Evolutionary conservation across 805 yeast species (phyloP).

Genomic region (Tetrapisispora iriomotensis): DNA sequence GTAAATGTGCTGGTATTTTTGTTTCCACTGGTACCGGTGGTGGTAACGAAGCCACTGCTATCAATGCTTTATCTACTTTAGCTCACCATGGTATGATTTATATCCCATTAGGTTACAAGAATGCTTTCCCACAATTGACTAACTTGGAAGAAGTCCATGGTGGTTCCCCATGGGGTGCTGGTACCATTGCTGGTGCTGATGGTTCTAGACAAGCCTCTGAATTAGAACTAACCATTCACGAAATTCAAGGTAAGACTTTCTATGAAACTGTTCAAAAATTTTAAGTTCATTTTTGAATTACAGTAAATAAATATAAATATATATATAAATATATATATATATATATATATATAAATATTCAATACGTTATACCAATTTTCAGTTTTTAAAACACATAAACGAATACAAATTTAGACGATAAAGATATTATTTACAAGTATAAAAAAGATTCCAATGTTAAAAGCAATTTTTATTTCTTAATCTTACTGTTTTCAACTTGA

Average conservation of each 20-base stretch:
- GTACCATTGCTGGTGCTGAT: slow-evolving; percentile 64
- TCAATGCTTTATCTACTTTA: slow-evolving; percentile 52
- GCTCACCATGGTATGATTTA: slow-evolving; percentile 75
- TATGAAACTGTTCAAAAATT: slow-evolving; percentile 32
- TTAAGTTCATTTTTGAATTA: not conserved
- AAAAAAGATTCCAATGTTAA: not conserved
- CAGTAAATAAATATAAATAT: no score
- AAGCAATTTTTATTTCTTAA: not conserved
- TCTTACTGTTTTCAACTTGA: not conserved
- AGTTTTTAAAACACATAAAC: no score
- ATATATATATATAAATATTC: not conserved
- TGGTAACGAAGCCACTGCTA: slow-evolving; percentile 68
- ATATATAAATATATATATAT: not conserved
- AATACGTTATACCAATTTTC: not conserved
- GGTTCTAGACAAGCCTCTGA: slow-evolving; percentile 63
- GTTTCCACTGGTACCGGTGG: slow-evolving; percentile 75
- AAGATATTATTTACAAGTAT: not conserved
- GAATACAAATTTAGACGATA: no score
- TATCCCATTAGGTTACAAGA: slow-evolving; percentile 69
- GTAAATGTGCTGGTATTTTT: slow-evolving; percentile 68
- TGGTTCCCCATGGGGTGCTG: slow-evolving; percentile 83
- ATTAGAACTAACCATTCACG: slow-evolving; percentile 54
- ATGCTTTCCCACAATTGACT: slow-evolving; percentile 43
- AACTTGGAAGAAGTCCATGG: slow-evolving; percentile 63
- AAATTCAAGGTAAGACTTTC: slow-evolving; percentile 60